Evolutionary conservation across 129 eudicot genomes (phyloP).

Genomic region (Silybum marianum): DNA sequence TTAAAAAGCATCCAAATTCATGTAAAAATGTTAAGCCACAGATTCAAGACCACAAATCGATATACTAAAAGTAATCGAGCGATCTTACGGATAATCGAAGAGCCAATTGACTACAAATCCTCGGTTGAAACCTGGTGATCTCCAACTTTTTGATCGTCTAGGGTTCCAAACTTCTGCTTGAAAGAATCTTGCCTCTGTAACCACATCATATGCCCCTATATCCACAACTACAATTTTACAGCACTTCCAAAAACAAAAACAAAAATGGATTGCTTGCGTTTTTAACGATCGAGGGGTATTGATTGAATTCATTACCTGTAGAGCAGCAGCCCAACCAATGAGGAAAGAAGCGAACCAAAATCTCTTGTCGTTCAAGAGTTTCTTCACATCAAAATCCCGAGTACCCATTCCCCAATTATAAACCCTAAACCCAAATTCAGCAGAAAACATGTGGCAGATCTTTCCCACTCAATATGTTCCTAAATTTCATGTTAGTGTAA

Average conservation of each 20-base stretch:
- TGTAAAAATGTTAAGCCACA: neutral
- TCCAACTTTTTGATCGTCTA: constrained; percentile 39
- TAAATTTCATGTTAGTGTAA: constrained; percentile 1
- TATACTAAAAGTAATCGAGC: constrained; percentile 1
- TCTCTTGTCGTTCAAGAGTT: constrained; percentile 62
- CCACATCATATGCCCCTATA: constrained; percentile 98
- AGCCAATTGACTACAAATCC: constrained; percentile 7
- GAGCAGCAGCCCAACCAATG: constrained; percentile 91
- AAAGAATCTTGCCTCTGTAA: constrained; percentile 83
- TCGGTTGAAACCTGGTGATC: constrained; percentile 38
- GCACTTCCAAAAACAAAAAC: neutral
- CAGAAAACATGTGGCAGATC: neutral
- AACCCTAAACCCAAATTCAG: constrained; percentile 38
- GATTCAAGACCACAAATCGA: neutral
- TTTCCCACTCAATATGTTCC: constrained; percentile 8
- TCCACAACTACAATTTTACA: neutral
- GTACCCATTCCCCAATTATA: constrained; percentile 48
- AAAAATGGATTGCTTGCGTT: neutral
- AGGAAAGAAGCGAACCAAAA: constrained; percentile 84
- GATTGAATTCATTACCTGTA: constrained; percentile 55
- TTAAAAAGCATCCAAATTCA: constrained; percentile 6
- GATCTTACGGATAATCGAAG: constrained; percentile 3
- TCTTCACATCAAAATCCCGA: constrained; percentile 46
- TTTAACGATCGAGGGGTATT: neutral
- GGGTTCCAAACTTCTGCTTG: constrained; percentile 78